phyloP scores from a whole-genome alignment of 345 rosid species.

The Corchorus olitorius region DNA sequence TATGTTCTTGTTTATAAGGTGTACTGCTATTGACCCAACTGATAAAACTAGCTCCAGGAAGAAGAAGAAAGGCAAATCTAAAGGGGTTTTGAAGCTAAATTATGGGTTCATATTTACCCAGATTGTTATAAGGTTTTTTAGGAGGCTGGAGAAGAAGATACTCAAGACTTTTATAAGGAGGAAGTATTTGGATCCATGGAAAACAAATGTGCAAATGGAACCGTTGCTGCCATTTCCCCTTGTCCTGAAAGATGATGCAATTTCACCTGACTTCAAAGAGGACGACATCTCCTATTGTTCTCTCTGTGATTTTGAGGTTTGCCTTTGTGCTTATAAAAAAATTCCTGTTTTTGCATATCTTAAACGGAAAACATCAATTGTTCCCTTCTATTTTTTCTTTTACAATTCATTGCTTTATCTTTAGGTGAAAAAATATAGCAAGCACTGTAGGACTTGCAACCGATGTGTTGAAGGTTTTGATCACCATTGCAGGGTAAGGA shows the following conservation, averaged over 20 bases:
- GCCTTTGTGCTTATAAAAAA: background rate
- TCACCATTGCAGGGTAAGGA: slow-evolving; percentile 92
- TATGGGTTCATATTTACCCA: slow-evolving; percentile 76
- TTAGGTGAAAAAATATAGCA: slow-evolving; percentile 91
- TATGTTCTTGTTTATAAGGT: slow-evolving; percentile 71
- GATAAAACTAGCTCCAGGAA: slow-evolving; percentile 76
- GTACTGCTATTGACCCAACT: slow-evolving; percentile 88
- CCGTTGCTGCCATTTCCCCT: slow-evolving; percentile 91
- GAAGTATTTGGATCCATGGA: slow-evolving; percentile 82
- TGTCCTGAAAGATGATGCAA: slow-evolving; percentile 69
- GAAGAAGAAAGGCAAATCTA: slow-evolving; percentile 56
- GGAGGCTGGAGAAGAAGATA: slow-evolving; percentile 85
- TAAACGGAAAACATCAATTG: background rate
- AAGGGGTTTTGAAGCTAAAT: slow-evolving; percentile 59
- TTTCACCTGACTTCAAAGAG: slow-evolving; percentile 68
- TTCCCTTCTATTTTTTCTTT: background rate
- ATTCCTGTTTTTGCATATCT: background rate
- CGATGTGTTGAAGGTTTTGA: slow-evolving; percentile 98
- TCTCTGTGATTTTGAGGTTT: slow-evolving; percentile 86
- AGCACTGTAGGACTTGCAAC: slow-evolving; percentile 94
- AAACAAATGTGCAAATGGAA: slow-evolving; percentile 59
- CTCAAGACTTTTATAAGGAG: slow-evolving; percentile 75
- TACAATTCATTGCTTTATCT: slow-evolving; percentile 14
- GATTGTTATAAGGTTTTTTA: slow-evolving; percentile 68
- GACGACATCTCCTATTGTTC: slow-evolving; percentile 85